Evolutionary conservation across 1,284 basidiomycete species (phyloP).

Genomic region (Rhodotorula glutinis): DNA sequence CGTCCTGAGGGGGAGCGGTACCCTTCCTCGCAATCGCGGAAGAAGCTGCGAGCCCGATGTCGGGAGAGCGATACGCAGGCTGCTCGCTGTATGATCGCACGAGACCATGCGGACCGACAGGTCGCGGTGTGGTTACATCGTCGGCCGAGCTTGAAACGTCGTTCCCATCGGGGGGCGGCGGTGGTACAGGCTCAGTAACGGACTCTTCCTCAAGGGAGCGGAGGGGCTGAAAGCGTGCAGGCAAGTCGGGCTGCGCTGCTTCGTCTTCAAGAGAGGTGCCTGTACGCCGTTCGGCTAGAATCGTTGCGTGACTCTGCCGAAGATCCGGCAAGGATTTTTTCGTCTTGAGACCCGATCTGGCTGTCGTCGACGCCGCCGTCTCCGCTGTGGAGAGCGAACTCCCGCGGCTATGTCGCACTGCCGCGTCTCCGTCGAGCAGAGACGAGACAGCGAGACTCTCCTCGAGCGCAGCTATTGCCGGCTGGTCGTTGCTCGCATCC

Average conservation of each 20-base stretch:
- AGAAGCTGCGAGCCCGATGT: not conserved
- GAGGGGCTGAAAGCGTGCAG: conserved; percentile 1
- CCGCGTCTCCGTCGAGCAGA: conserved; percentile 18
- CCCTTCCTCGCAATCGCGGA: not conserved
- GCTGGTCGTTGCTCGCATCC: too few species aligned
- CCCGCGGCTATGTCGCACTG: conserved; percentile 57
- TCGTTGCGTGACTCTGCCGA: conserved; percentile 56
- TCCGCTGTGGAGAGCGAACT: conserved; percentile 55
- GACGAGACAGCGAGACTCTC: not conserved
- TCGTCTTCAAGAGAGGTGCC: conserved; percentile 7
- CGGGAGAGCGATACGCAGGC: not conserved
- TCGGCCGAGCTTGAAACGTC: not conserved
- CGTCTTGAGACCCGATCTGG: conserved; percentile 36
- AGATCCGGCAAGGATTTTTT: conserved; percentile 89
- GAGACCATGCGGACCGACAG: not conserved
- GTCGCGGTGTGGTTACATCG: not conserved
- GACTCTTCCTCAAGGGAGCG: conserved; percentile 5
- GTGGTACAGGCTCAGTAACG: not conserved
- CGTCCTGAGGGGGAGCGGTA: not conserved
- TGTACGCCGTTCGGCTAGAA: conserved; percentile 44
- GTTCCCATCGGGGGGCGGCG: not conserved
- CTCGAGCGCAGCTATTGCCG: not conserved
- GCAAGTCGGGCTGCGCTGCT: conserved; percentile 1
- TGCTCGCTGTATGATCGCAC: conserved; percentile 12
- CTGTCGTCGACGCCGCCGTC: conserved; percentile 1